These are phyloP conservation scores for Batrachochytrium dendrobatidis DNA, from an alignment of 371 early-diverging fungal species.

Conservation along the genomic window DNA sequence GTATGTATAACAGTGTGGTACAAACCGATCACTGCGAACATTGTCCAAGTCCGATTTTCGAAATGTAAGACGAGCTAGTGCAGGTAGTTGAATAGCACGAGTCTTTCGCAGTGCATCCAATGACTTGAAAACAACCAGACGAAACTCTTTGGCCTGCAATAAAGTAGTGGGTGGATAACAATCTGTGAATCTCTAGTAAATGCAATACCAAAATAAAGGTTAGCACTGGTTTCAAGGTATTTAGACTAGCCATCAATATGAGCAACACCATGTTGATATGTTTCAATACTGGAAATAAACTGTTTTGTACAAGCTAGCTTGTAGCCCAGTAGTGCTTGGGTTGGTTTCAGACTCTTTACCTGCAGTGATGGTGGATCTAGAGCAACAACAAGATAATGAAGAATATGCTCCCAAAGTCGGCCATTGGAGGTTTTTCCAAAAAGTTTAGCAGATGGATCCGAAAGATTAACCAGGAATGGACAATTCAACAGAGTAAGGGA, in stretches of 20 bases:
- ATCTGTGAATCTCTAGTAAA: background rate
- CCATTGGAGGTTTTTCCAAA: background rate
- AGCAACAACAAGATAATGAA: background rate
- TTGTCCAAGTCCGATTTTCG: conserved; percentile 2
- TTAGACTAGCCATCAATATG: too few relatives aligned
- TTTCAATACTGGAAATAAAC: too few relatives aligned
- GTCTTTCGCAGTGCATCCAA: background rate
- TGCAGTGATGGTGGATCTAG: background rate
- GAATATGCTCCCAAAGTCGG: background rate
- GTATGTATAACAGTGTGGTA: too few relatives aligned
- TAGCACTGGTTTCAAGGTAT: too few relatives aligned
- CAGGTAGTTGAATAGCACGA: background rate
- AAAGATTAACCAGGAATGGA: background rate
- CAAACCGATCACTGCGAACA: background rate
- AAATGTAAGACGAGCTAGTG: background rate
- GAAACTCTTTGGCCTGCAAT: background rate
- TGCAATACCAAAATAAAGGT: too few relatives aligned
- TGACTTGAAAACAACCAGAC: background rate
- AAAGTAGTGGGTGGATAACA: background rate
- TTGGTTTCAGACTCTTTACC: too few relatives aligned
- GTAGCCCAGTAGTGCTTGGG: too few relatives aligned
- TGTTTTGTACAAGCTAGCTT: too few relatives aligned
- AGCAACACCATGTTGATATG: too few relatives aligned
- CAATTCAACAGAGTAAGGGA: background rate
- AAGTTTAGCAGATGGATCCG: background rate